Base-by-base conservation (phyloP, 73 alveolate species). In the Paramecium caudatum region DNA sequence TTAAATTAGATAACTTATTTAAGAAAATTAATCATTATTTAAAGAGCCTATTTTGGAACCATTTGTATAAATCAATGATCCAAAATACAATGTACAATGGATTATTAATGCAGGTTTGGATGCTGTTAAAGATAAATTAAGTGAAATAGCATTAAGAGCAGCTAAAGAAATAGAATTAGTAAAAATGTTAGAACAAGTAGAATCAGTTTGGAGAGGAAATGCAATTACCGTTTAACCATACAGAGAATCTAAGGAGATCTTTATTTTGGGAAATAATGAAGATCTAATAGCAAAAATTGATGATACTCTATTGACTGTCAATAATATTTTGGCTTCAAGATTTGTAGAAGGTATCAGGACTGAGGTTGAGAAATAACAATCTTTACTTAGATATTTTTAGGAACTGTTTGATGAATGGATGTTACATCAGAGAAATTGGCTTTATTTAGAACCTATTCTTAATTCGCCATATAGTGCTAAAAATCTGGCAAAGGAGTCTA, bases 401-500 rank as follows among this genome's bases (percentile, higher is more conserved):
- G 93, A 86, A 45, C 65, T 92, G 19, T 68, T 91, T 46, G 95
- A 91, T 69, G 95, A 91, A 50, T 91, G 94, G 90, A 90, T 90
- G 74, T 0, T 91, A 5, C 95, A 94, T 86, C 94, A 96, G 63
- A 96, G 94, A 91, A 93, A 96, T 93, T 96, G 96, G 94, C 87
- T 91, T 49, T 85, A 96, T 90, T 91, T 96, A 32, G 97, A 94
- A 81, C 94, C 94, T 81, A 96, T 96, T 68, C 84, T 96, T 17
- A 90, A 91, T 65, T 92, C 98, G 43, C 97, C 98, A 16, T 99
- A 98, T 84, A 94, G 97, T 92, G 95, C 95, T 10, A 95, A 95
- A 61, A 97, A 94, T 70, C 91, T 98, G 91, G 95, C 95, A 3
- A 65, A 91, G 27, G 99, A 94, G 90, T 92, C 90, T 85, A 91